Conservation (phyloP, 192 early-diverging fungal species). For the Coemansia sp. region DNA sequence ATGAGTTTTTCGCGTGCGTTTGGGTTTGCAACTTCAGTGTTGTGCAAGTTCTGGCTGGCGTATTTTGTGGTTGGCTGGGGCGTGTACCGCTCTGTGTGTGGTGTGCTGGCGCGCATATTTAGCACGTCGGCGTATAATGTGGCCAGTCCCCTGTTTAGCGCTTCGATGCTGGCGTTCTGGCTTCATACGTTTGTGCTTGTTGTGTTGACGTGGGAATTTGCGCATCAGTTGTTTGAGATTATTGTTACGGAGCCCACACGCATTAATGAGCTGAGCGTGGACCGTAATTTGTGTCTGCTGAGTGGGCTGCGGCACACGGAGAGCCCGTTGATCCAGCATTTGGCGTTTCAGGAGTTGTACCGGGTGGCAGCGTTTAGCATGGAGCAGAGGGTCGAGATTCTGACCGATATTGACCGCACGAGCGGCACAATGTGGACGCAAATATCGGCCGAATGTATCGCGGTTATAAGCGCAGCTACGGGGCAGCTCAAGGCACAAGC, state of each 20-base stretch:
- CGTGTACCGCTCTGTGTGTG: constrained; percentile 36
- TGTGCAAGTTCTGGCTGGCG: constrained; percentile 40
- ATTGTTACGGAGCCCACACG: constrained; percentile 45
- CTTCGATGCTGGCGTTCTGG: constrained; percentile 30
- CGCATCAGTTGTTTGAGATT: constrained; percentile 53
- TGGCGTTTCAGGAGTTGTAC: constrained; percentile 53
- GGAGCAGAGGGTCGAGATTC: constrained; percentile 35
- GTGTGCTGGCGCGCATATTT: constrained; percentile 27
- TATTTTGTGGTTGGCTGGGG: constrained; percentile 51
- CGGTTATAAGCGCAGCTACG: constrained; percentile 35
- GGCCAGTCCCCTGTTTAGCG: constrained; percentile 46
- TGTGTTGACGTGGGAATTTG: constrained; percentile 44
- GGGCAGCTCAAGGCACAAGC: constrained; percentile 28
- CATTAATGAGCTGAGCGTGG: constrained; percentile 48
- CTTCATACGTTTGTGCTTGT: constrained; percentile 31
- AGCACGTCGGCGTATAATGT: constrained; percentile 46
- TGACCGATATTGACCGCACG: constrained; percentile 41
- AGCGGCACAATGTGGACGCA: constrained; percentile 45
- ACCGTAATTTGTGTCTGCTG: constrained; percentile 42
- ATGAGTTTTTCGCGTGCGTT: constrained; percentile 27
- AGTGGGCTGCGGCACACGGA: constrained; percentile 32
- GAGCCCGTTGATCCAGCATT: constrained; percentile 34
- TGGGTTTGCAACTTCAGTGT: constrained; percentile 20
- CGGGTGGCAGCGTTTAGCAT: constrained; percentile 27
- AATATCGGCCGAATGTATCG: constrained; percentile 38